Percentiles rank a stretch among this genome's conserved stretches.
Conservation (phyloP, 2,329 filamentous ascomycete genomes). For the Chrysosporium queenslandicum region DNA sequence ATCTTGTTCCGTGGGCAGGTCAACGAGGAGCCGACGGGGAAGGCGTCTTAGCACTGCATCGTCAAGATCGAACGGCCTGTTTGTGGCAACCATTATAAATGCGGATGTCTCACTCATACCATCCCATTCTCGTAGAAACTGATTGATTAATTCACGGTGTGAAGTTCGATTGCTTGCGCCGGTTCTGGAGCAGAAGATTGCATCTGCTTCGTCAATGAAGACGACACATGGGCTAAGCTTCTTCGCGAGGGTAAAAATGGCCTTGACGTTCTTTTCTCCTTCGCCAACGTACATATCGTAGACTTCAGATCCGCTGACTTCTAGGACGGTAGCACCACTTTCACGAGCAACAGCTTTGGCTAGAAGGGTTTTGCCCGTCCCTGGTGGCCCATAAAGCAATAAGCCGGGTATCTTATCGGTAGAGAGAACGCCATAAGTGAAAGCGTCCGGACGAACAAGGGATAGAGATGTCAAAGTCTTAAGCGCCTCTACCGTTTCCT, state of each 20-base stretch:
- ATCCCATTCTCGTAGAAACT: slow-evolving; percentile 95
- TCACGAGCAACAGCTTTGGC: slow-evolving; percentile 57
- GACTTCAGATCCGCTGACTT: slow-evolving; percentile 81
- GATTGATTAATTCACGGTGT: slow-evolving; percentile 86
- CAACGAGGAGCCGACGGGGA: slow-evolving; percentile 41
- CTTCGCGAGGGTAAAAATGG: slow-evolving; percentile 81
- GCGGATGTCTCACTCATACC: slow-evolving; percentile 73
- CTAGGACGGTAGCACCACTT: slow-evolving; percentile 60
- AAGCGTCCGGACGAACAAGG: slow-evolving; percentile 81
- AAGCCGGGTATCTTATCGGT: slow-evolving; percentile 85
- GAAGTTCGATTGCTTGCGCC: slow-evolving; percentile 53
- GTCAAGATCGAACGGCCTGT: slow-evolving; percentile 89
- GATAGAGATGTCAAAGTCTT: slow-evolving; percentile 83
- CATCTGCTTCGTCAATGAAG: slow-evolving; percentile 94
- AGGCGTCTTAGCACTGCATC: slow-evolving; percentile 44
- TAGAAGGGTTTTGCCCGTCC: slow-evolving; percentile 53
- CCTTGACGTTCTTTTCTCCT: slow-evolving; percentile 89
- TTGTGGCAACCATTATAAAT: slow-evolving; percentile 97
- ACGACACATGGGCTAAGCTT: slow-evolving; percentile 87
- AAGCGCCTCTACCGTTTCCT: slow-evolving; percentile 74
- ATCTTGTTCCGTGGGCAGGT: slow-evolving; percentile 39
- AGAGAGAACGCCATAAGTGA: slow-evolving; percentile 85
- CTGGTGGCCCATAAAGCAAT: slow-evolving; percentile 75
- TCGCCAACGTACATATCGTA: slow-evolving; percentile 96
- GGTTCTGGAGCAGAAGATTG: slow-evolving; percentile 70